Conservation (phyloP, 805 yeast genomes). For the Sugiyamaella lignohabitans region DNA sequence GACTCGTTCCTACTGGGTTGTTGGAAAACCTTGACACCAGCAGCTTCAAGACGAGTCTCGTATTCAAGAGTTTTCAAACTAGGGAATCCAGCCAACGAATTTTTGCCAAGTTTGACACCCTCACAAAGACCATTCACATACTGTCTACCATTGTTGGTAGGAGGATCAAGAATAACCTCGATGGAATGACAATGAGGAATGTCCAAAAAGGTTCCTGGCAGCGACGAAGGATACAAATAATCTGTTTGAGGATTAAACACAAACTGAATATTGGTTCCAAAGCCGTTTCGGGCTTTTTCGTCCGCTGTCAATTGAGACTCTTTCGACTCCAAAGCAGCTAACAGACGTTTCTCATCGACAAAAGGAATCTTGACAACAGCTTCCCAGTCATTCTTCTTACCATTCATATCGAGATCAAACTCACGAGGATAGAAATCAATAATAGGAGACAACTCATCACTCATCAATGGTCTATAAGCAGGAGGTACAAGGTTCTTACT, state of each 20-base stretch:
- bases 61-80: constrained; percentile 66
- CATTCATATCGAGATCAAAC: constrained; percentile 84
- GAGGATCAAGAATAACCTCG: constrained; percentile 51
- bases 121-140: constrained; percentile 46
- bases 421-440: constrained; percentile 84
- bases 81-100: constrained; percentile 86
- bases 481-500: constrained; percentile 73
- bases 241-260: constrained; percentile 70
- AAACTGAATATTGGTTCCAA: constrained; percentile 65
- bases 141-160: constrained; percentile 38
- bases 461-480: constrained; percentile 75
- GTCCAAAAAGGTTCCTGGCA: constrained; percentile 70
- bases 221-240: constrained; percentile 62
- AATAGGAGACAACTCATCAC: constrained; percentile 78
- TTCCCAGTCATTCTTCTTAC: constrained; percentile 96
- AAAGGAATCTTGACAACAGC: constrained; percentile 90
- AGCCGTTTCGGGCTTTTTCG: constrained; percentile 66
- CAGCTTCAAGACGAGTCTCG: constrained; percentile 42
- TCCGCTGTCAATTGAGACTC: constrained; percentile 58
- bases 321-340: constrained; percentile 63
- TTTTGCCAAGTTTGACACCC: constrained; percentile 64
- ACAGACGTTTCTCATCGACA: constrained; percentile 74
- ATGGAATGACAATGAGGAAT: constrained; percentile 73
- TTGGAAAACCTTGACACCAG: constrained; percentile 72
- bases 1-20: constrained; percentile 81